These are phyloP conservation scores for Pinus taeda DNA, from an alignment of 75 land plant genomes.

Conservation along the genomic window DNA sequence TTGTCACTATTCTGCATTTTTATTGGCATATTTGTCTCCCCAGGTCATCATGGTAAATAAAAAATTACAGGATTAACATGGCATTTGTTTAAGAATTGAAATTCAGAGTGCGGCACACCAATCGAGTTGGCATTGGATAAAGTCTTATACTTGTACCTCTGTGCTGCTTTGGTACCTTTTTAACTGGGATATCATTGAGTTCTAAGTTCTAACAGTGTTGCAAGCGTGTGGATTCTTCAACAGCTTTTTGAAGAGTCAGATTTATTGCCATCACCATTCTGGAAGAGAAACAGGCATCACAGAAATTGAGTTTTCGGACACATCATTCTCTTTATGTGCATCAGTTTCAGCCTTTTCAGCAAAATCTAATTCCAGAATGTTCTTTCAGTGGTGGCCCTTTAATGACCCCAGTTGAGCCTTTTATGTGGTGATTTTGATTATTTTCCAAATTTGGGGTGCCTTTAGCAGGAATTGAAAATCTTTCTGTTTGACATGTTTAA, in stretches of 20 bases:
- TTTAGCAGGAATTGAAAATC: conserved; percentile 39
- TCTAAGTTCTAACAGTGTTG: too few relatives aligned
- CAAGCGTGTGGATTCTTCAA: too few relatives aligned
- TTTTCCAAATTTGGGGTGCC: conserved; percentile 32
- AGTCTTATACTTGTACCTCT: too few relatives aligned
- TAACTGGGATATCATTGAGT: too few relatives aligned
- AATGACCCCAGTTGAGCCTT: conserved; percentile 20
- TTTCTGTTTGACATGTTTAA: conserved; percentile 19
- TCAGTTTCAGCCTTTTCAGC: conserved; percentile 45
- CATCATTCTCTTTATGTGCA: conserved; percentile 81
- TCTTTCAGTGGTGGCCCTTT: conserved; percentile 38
- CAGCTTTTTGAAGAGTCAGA: too few relatives aligned
- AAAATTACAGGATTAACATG: conserved; percentile 85
- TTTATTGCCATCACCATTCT: too few relatives aligned
- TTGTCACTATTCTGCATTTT: conserved; percentile 92
- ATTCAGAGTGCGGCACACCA: conserved; percentile 79
- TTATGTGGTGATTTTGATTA: conserved; percentile 25
- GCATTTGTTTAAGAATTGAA: conserved; percentile 74
- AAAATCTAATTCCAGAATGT: conserved; percentile 5
- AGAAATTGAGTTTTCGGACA: too few relatives aligned
- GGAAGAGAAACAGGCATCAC: too few relatives aligned
- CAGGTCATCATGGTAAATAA: conserved; percentile 51
- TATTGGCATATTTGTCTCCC: conserved; percentile 74
- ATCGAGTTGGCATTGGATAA: conserved; percentile 61
- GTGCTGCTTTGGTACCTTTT: too few relatives aligned